phyloP scores from a whole-genome alignment of 1,139 yeast genomes.

The Pichia cactophila region DNA sequence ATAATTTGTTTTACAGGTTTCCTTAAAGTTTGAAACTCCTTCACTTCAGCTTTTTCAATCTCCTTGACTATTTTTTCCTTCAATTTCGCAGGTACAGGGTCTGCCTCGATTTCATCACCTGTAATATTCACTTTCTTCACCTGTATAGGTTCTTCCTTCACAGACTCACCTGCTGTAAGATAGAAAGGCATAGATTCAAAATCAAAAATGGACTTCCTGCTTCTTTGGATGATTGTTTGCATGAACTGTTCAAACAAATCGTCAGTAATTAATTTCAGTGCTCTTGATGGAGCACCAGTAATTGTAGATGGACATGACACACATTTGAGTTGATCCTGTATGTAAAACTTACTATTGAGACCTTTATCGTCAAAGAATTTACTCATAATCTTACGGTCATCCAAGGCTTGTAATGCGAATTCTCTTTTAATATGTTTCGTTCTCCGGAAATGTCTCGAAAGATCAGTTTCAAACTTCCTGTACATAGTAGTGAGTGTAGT shows the following conservation, averaged over 20 bases:
- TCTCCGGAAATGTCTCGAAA: conserved; percentile 25
- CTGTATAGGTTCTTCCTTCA: conserved; percentile 5
- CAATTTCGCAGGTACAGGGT: conserved; percentile 23
- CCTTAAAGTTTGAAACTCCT: conserved; percentile 15
- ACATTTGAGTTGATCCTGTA: conserved; percentile 49
- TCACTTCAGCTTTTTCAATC: conserved; percentile 12
- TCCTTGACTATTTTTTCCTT: conserved; percentile 14
- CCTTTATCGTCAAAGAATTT: conserved; percentile 36
- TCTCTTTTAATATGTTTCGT: conserved; percentile 15
- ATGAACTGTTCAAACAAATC: conserved; percentile 30
- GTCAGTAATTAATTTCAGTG: conserved; percentile 22
- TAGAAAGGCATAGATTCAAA: conserved; percentile 34
- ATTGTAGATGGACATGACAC: conserved; percentile 52
- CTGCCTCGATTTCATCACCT: conserved; percentile 17
- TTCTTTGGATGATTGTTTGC: conserved; percentile 33
- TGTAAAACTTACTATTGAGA: conserved; percentile 28
- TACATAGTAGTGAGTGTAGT: conserved; percentile 41
- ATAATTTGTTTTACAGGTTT: conserved; percentile 17
- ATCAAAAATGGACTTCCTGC: conserved; percentile 38
- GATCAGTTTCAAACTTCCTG: conserved; percentile 39
- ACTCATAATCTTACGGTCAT: conserved; percentile 38
- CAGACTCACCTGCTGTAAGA: conserved; percentile 24
- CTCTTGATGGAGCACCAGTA: conserved; percentile 25
- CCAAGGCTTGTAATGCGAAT: conserved; percentile 36
- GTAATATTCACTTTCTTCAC: conserved; percentile 18